phyloP scores from a whole-genome alignment of 306 rosid genomes.

The Trichosanthes truncata region DNA sequence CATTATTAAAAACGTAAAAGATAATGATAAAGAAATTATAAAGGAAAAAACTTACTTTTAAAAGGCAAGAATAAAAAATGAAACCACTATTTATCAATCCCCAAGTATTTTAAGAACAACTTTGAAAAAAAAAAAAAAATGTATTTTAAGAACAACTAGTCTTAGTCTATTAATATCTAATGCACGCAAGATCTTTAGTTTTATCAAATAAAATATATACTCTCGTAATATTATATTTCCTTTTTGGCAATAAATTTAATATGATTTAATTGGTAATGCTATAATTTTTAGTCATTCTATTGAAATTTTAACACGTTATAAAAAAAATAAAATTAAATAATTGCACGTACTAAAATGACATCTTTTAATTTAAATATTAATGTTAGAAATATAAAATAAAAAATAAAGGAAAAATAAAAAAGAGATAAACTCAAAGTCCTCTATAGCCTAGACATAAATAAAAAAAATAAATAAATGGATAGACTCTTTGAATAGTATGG shows the following conservation, averaged over 20 bases:
- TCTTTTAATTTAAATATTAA: too few relatives aligned
- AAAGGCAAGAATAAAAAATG: neutral
- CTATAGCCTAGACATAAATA: neutral
- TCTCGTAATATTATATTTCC: neutral
- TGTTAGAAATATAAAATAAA: neutral
- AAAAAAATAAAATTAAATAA: neutral
- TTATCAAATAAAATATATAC: neutral
- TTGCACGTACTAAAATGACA: neutral
- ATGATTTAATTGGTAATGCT: neutral
- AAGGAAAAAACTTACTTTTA: neutral
- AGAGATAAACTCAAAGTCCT: neutral
- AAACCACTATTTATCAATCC: neutral
- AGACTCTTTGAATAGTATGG: neutral
- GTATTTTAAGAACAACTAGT: neutral
- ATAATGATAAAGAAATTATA: neutral
- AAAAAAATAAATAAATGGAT: neutral
- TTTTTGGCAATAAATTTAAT: neutral
- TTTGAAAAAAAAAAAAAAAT: too few relatives aligned
- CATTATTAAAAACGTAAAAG: neutral
- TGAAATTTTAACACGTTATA: neutral
- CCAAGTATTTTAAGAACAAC: neutral
- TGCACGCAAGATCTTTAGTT: neutral
- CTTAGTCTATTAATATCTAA: neutral
- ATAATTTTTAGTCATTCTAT: too few relatives aligned
- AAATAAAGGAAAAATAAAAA: neutral